A percentile compares a stretch with the other conserved stretches of the same genome.
Evolutionary conservation across 768 basidiomycete species (phyloP).

Genomic region (Pholiota molesta): DNA sequence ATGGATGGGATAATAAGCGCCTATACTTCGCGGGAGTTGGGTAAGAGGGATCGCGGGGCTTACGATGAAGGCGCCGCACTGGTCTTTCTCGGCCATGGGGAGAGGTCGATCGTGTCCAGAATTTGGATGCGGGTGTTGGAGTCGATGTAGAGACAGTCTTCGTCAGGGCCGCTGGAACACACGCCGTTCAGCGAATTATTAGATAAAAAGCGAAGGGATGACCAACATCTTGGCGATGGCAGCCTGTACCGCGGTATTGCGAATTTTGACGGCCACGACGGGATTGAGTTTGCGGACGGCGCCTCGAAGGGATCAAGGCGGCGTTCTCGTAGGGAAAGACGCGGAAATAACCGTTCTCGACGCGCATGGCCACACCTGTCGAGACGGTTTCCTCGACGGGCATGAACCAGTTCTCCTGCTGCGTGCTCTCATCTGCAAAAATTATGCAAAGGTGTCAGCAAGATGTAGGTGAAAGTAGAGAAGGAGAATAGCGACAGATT

Average conservation of each 20-base stretch:
- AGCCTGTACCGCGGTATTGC: conserved; percentile 77
- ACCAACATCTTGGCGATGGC: conserved; percentile 69
- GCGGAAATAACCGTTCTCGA: conserved; percentile 62
- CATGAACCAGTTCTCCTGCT: conserved; percentile 82
- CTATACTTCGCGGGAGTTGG: not conserved
- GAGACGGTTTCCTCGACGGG: conserved; percentile 71
- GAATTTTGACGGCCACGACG: conserved; percentile 79
- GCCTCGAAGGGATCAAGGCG: conserved; percentile 73
- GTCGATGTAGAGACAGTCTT: conserved; percentile 69
- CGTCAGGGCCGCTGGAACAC: conserved; percentile 47
- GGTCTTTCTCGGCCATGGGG: conserved; percentile 83
- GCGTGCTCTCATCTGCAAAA: conserved; percentile 52
- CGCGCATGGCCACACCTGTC: conserved; percentile 75
- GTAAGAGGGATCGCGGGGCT: conserved; percentile 18
- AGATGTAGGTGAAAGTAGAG: not conserved
- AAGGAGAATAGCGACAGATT: conserved; percentile 47
- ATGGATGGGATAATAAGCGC: not conserved
- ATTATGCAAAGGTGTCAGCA: conserved; percentile 2
- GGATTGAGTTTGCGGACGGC: conserved; percentile 76
- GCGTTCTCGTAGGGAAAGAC: conserved; percentile 88
- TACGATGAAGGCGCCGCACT: conserved; percentile 82
- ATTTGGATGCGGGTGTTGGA: conserved; percentile 85
- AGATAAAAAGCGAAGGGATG: not conserved
- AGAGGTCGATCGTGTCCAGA: conserved; percentile 66
- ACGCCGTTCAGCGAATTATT: not conserved